Evolutionary conservation across 1,284 basidiomycete species (phyloP).

Genomic region (Rhizoctonia solani): DNA sequence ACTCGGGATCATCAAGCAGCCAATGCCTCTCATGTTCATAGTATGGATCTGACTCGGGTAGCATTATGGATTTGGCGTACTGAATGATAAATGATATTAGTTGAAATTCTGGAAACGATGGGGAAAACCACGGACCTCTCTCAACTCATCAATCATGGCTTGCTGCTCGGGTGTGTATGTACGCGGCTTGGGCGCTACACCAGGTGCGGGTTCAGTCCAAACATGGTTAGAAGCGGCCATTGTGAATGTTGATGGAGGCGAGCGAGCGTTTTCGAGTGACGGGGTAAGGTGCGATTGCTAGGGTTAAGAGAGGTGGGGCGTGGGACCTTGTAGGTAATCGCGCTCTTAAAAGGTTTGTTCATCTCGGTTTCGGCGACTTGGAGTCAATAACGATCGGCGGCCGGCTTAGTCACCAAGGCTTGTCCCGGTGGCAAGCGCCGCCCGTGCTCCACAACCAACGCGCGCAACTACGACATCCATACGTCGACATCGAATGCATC

Average conservation of each 20-base stretch:
- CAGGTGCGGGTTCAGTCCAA: slow-evolving; percentile 52
- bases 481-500: no score
- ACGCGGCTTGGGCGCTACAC: slow-evolving; percentile 58
- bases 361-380: slow-evolving; percentile 26
- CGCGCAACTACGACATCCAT: no score
- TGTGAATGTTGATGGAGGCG: background rate
- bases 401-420: background rate
- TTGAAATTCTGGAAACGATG: background rate
- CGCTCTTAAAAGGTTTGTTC: slow-evolving; percentile 2
- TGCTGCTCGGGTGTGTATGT: slow-evolving; percentile 67
- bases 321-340: slow-evolving; percentile 21
- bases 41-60: slow-evolving; percentile 72
- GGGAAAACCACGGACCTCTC: slow-evolving; percentile 54
- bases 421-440: background rate
- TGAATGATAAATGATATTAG: slow-evolving; percentile 43
- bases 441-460: background rate
- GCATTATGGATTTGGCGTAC: slow-evolving; percentile 65
- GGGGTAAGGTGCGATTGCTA: background rate
- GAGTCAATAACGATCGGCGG: slow-evolving; percentile 7
- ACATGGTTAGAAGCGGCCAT: slow-evolving; percentile 53
- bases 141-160: slow-evolving; percentile 60
- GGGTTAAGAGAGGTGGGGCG: background rate
- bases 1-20: slow-evolving; percentile 67
- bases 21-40: slow-evolving; percentile 75
- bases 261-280: background rate